Conservation (phyloP, 1,139 yeast species). For the Taiozyma sp. region DNA sequence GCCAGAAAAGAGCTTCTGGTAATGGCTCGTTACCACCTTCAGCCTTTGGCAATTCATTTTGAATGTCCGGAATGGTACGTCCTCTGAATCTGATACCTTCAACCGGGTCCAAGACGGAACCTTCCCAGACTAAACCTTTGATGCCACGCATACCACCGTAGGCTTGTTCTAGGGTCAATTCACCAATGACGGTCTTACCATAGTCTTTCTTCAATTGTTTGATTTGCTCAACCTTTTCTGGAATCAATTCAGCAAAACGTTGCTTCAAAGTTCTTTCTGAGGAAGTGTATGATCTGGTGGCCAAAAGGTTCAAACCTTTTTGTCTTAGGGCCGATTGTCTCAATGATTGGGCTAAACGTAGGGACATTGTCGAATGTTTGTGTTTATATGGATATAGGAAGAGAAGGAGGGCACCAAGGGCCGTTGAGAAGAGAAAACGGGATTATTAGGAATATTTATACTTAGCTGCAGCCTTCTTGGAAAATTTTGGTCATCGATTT, state of each 20-base stretch:
- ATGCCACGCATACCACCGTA: conserved; percentile 99
- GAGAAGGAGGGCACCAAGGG: background rate
- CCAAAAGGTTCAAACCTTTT: conserved; percentile 14
- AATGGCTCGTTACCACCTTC: conserved; percentile 76
- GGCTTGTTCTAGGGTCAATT: conserved; percentile 91
- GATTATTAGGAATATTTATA: background rate
- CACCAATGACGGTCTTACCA: conserved; percentile 90
- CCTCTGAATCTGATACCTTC: conserved; percentile 99
- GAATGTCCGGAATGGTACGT: conserved; percentile 93
- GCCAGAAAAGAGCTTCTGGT: conserved; percentile 94
- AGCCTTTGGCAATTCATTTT: conserved; percentile 86
- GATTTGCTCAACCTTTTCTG: conserved; percentile 88
- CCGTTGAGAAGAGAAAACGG: background rate
- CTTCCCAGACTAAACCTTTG: conserved; percentile 98
- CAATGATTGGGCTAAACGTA: conserved; percentile 22
- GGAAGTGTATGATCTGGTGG: conserved; percentile 27
- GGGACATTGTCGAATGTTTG: conserved; percentile 17
- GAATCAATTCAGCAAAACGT: conserved; percentile 89
- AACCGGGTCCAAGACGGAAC: conserved; percentile 95
- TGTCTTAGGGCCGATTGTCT: conserved; percentile 17
- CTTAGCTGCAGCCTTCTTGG: background rate
- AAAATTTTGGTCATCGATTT: conserved; percentile 1
- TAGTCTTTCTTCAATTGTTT: conserved; percentile 85
- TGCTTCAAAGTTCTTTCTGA: conserved; percentile 70
- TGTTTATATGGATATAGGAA: background rate